phyloP scores from a whole-genome alignment of 352 stramenopile species.

The Thalassiosira hispida region DNA sequence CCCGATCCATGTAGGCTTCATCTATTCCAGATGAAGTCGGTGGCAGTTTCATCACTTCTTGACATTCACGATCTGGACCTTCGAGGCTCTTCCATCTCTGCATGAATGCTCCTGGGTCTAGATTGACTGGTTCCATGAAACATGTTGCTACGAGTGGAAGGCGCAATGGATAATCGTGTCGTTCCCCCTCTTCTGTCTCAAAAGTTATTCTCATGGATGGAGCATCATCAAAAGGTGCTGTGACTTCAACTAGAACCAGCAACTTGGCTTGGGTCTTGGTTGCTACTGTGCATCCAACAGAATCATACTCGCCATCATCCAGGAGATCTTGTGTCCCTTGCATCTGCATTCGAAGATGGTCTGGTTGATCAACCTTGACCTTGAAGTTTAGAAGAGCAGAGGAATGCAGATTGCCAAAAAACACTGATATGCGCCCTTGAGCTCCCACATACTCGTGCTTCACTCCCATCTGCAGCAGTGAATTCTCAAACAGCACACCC shows the following conservation, averaged over 20 bases:
- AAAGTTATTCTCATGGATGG: slow-evolving; percentile 90
- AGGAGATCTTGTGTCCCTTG: slow-evolving; percentile 79
- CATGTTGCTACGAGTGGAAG: slow-evolving; percentile 90
- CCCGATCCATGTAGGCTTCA: slow-evolving; percentile 86
- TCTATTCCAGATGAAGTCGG: slow-evolving; percentile 85
- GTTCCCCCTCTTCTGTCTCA: slow-evolving; percentile 75
- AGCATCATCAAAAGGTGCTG: slow-evolving; percentile 91
- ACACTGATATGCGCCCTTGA: slow-evolving; percentile 92
- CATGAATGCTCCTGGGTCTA: slow-evolving; percentile 91
- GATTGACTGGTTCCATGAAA: slow-evolving; percentile 92
- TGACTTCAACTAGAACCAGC: slow-evolving; percentile 92
- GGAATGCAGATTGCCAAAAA: slow-evolving; percentile 93
- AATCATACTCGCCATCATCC: slow-evolving; percentile 80
- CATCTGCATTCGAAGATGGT: slow-evolving; percentile 85
- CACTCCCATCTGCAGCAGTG: slow-evolving; percentile 92
- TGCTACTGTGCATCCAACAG: slow-evolving; percentile 85
- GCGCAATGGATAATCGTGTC: slow-evolving; percentile 86
- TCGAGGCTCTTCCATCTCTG: slow-evolving; percentile 92
- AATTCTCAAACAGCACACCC: slow-evolving; percentile 92
- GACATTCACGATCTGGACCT: slow-evolving; percentile 90
- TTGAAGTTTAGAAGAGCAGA: slow-evolving; percentile 88
- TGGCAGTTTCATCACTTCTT: slow-evolving; percentile 89
- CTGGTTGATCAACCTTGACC: slow-evolving; percentile 82
- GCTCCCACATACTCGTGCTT: slow-evolving; percentile 95
- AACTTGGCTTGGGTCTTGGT: slow-evolving; percentile 92